phyloP scores from a whole-genome alignment of 192 early-diverging fungal species.

The Rhizophagus prolifer region DNA sequence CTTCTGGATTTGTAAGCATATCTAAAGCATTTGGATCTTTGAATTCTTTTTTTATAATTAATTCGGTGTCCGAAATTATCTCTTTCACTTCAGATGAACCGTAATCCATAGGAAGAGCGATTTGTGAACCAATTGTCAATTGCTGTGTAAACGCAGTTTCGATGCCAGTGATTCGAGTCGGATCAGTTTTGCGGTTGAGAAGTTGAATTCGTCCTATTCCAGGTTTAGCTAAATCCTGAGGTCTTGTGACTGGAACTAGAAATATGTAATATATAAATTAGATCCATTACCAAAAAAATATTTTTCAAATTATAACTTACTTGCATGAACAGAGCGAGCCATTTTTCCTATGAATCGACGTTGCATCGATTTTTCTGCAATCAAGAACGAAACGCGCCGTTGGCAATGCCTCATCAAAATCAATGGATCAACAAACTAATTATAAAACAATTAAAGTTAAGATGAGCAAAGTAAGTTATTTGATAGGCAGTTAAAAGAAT shows the following conservation, averaged over 20 bases:
- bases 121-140: slow-evolving; percentile 60
- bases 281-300: slow-evolving; percentile 16
- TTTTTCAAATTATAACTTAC: slow-evolving; percentile 48
- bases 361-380: slow-evolving; percentile 88
- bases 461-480: background rate
- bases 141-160: slow-evolving; percentile 70
- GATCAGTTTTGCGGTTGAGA: slow-evolving; percentile 63
- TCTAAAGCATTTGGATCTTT: slow-evolving; percentile 67
- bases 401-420: slow-evolving; percentile 81
- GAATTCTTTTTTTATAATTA: slow-evolving; percentile 76
- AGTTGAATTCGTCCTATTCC: slow-evolving; percentile 74
- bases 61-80: slow-evolving; percentile 81
- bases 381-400: slow-evolving; percentile 75
- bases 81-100: slow-evolving; percentile 68
- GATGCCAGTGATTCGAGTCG: slow-evolving; percentile 66
- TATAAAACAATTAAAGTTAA: background rate
- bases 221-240: slow-evolving; percentile 83
- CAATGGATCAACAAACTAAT: slow-evolving; percentile 90
- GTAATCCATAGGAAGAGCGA: slow-evolving; percentile 61
- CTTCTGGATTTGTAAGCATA: slow-evolving; percentile 56
- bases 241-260: slow-evolving; percentile 85
- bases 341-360: slow-evolving; percentile 81
- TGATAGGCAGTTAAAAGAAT: background rate
- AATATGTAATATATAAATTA: slow-evolving; percentile 4
- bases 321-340: slow-evolving; percentile 73